Conservation (phyloP, 1,284 basidiomycete genomes). For the Thelephora terrestris region DNA sequence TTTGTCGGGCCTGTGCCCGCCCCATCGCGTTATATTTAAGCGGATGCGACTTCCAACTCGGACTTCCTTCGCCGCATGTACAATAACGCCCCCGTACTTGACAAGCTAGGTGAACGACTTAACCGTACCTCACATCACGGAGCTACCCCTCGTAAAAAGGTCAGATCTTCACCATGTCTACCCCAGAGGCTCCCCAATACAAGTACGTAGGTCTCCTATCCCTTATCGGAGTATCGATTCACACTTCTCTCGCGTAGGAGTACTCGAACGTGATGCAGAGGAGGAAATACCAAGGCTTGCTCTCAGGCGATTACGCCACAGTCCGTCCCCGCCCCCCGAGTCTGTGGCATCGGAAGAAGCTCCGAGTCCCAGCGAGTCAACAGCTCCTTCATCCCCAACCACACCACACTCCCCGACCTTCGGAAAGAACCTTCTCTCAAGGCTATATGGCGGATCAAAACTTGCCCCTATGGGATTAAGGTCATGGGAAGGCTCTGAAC, state of each 20-base stretch:
- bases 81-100: constrained; percentile 47
- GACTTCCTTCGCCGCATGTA: constrained; percentile 23
- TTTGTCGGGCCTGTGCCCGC: background rate
- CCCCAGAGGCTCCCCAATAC: constrained; percentile 56
- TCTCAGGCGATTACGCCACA: constrained; percentile 35
- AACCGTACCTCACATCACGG: constrained; percentile 5
- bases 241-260: constrained; percentile 26
- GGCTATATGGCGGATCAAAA: constrained; percentile 4
- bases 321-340: constrained; percentile 26
- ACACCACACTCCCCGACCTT: too few relatives aligned
- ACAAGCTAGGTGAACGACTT: constrained; percentile 26
- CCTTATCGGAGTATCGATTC: background rate
- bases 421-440: constrained; percentile 6
- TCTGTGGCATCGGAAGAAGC: constrained; percentile 5
- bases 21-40: background rate
- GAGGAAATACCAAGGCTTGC: constrained; percentile 42
- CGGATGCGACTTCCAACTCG: background rate
- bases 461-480: constrained; percentile 2
- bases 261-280: constrained; percentile 62
- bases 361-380: too few relatives aligned
- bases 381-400: too few relatives aligned
- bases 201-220: constrained; percentile 29
- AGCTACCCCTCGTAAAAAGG: constrained; percentile 23
- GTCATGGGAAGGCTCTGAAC: constrained; percentile 39
- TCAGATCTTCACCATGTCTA: constrained; percentile 46